Conservation (phyloP, 768 basidiomycete genomes). For the Agaricus subrufescens region DNA sequence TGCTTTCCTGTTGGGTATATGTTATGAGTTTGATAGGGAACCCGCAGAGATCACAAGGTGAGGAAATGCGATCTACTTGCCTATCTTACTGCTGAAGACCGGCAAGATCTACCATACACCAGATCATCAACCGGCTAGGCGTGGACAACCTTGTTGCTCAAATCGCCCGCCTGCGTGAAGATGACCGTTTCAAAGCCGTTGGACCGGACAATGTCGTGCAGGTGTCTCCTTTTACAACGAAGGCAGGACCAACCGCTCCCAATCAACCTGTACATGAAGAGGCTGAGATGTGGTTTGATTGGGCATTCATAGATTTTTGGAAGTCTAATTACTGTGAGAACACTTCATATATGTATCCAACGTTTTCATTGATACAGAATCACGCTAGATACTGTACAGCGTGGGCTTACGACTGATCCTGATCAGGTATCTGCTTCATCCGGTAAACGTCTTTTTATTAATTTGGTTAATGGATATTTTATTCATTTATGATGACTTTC, state of each 20-base stretch:
- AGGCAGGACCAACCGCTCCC: slow-evolving; percentile 24
- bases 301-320: slow-evolving; percentile 98
- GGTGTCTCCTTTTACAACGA: slow-evolving; percentile 36
- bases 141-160: slow-evolving; percentile 85
- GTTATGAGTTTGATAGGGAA: slow-evolving; percentile 95
- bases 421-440: slow-evolving; percentile 56
- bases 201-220: slow-evolving; percentile 81
- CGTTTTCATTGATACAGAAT: background rate
- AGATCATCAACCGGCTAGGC: slow-evolving; percentile 87
- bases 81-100: background rate
- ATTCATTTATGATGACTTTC: slow-evolving; percentile 3
- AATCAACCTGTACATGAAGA: slow-evolving; percentile 48
- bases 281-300: slow-evolving; percentile 95
- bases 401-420: slow-evolving; percentile 67
- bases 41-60: slow-evolving; percentile 95
- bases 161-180: slow-evolving; percentile 84
- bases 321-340: slow-evolving; percentile 92
- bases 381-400: slow-evolving; percentile 65
- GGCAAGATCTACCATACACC: slow-evolving; percentile 73
- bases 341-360: background rate
- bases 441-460: slow-evolving; percentile 33
- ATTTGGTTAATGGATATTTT: background rate
- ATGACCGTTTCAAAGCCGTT: slow-evolving; percentile 87
- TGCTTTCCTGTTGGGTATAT: slow-evolving; percentile 86
- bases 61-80: background rate